Base-by-base conservation (phyloP, 2,329 filamentous ascomycete species). In the Fusarium illudens region DNA sequence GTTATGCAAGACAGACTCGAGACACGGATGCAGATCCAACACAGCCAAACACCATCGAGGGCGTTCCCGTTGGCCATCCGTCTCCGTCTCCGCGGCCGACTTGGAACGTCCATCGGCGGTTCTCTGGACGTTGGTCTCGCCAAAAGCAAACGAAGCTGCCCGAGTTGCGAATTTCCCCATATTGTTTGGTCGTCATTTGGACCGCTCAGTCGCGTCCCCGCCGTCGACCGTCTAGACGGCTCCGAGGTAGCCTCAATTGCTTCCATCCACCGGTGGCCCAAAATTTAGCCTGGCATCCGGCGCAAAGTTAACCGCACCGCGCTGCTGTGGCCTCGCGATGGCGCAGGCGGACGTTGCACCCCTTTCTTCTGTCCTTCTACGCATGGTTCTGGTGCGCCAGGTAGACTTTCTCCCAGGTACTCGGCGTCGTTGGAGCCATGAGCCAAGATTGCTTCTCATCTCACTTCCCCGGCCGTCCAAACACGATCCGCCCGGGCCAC, bases 311-410 rank as follows among this genome's bases (percentile, higher is more conserved):
- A 62, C 56, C 57, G 44, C 58, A 56, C 49, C 51, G 65, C 68
- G 65, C 55, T 60, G 30, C 44, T 44, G 52, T 67, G 44, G 67
- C 51, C 58, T 60, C 36, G 51, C 52, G 61, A 64, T 67, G 65
- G 71, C 59, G 62, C 58, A 36, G 37, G 57, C 67, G 61, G 54
- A 64, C 66, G 60, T 73, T 68, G 46, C 46, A 20, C 66, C 62
- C 65, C 58, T 71, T 73, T 67, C 61, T 67, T 54, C 60, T 64
- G 52, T 50, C 51, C 51, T 61, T 71, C 58, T 59, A 71, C 58
- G 57, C 54, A 37, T 59, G 12, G 58, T 63, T 60, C 58, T 60
- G 58, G 58, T 54, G 32, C 55, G 34, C 52, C 49, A 60, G 58
- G 27, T 34, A 17, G 25, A 54, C 58, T 63, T 54, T 65, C 60